Evolutionary conservation across 2,329 filamentous ascomycete genomes (phyloP).

Genomic region (Stachybotrys elegans): DNA sequence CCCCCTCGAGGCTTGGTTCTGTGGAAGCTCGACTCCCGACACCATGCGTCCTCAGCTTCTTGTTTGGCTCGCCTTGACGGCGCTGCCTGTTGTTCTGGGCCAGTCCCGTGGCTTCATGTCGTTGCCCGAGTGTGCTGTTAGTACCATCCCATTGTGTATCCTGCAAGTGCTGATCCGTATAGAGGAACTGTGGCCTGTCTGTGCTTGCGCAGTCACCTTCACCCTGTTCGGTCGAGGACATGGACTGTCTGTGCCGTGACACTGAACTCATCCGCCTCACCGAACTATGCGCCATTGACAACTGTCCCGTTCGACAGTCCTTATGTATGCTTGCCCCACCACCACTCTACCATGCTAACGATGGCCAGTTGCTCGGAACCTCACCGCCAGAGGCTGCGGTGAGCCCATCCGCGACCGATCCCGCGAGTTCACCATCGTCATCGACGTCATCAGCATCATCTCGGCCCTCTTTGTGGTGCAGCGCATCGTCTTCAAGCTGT

Average conservation of each 20-base stretch:
- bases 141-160: not conserved
- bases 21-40: no score
- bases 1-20: no score
- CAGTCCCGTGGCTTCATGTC: not conserved
- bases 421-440: conserved; percentile 7
- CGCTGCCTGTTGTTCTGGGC: not conserved
- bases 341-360: not conserved
- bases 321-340: not conserved
- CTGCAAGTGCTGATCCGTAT: not conserved
- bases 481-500: conserved; percentile 23
- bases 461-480: conserved; percentile 26
- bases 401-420: conserved; percentile 8
- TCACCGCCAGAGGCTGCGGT: conserved; percentile 10
- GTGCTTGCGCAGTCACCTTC: not conserved
- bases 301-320: not conserved
- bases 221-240: not conserved
- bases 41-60: no score
- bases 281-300: not conserved
- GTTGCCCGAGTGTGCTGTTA: not conserved
- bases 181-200: not conserved
- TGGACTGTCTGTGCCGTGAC: not conserved
- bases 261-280: not conserved
- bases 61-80: not conserved
- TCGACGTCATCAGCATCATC: conserved; percentile 18
- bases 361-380: conserved; percentile 4